phyloP scores from a whole-genome alignment of 129 eudicot species.

The Glebionis coronaria region DNA sequence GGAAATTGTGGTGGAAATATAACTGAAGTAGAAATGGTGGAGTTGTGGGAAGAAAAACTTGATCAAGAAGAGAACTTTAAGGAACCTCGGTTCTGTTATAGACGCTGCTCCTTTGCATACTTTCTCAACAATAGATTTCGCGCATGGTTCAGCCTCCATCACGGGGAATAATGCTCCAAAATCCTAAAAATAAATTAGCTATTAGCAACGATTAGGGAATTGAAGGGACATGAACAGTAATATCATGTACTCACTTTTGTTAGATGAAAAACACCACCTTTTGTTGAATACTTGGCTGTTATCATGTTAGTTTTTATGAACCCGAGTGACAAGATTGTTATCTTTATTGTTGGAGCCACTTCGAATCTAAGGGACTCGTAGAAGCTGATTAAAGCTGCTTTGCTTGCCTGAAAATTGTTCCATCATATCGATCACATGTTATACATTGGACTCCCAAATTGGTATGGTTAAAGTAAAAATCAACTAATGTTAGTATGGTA shows the following conservation, averaged over 20 bases:
- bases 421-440: no score
- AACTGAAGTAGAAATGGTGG: no score
- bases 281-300: slow-evolving; percentile 22
- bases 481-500: background rate
- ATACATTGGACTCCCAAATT: no score
- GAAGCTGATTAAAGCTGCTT: no score
- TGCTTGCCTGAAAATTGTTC: no score
- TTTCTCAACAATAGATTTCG: slow-evolving; percentile 28
- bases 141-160: slow-evolving; percentile 32
- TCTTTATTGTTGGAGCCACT: slow-evolving; percentile 11
- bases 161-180: background rate
- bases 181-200: slow-evolving; percentile 12
- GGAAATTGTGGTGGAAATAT: background rate
- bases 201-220: background rate
- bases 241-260: slow-evolving; percentile 7
- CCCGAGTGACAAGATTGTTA: slow-evolving; percentile 41
- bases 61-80: slow-evolving; percentile 23
- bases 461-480: no score
- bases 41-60: slow-evolving; percentile 35
- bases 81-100: slow-evolving; percentile 27
- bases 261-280: slow-evolving; percentile 14
- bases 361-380: no score
- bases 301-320: no score
- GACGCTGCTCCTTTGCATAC: slow-evolving; percentile 35
- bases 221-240: background rate